Evolutionary conservation across 2,329 filamentous ascomycete genomes (phyloP).

Genomic region (Dendrostoma leiphaemia): DNA sequence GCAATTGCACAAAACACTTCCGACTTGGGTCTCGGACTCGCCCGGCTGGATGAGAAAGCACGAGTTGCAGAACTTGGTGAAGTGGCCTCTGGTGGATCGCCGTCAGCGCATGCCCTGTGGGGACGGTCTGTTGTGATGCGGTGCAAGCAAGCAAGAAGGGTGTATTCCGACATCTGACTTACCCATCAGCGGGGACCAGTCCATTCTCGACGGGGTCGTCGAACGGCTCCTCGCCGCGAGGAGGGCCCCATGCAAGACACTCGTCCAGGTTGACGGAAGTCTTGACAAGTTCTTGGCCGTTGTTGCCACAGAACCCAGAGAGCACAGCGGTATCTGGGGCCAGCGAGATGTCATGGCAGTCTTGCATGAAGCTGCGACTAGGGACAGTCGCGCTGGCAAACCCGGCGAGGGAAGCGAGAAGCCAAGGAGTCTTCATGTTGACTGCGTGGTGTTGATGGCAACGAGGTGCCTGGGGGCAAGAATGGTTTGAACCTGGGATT

Average conservation of each 20-base stretch:
- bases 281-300: background rate
- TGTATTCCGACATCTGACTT: background rate
- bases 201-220: background rate
- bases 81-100: background rate
- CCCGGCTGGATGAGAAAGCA: constrained; percentile 4
- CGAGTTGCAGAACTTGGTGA: constrained; percentile 1
- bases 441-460: too few species aligned
- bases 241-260: constrained; percentile 10
- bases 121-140: too few species aligned
- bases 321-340: background rate
- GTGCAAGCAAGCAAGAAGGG: too few species aligned
- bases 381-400: background rate
- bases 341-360: constrained; percentile 3
- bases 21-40: background rate
- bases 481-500: background rate
- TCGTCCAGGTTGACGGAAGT: constrained; percentile 4
- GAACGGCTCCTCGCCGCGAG: background rate
- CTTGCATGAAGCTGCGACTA: background rate
- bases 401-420: background rate
- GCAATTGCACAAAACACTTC: constrained; percentile 9
- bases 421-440: constrained; percentile 5
- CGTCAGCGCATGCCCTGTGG: background rate
- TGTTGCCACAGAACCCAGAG: background rate
- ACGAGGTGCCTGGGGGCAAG: background rate
- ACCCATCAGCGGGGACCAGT: constrained; percentile 1